Conservation (phyloP, 768 basidiomycete genomes). For the Lactarius sanguifluus region DNA sequence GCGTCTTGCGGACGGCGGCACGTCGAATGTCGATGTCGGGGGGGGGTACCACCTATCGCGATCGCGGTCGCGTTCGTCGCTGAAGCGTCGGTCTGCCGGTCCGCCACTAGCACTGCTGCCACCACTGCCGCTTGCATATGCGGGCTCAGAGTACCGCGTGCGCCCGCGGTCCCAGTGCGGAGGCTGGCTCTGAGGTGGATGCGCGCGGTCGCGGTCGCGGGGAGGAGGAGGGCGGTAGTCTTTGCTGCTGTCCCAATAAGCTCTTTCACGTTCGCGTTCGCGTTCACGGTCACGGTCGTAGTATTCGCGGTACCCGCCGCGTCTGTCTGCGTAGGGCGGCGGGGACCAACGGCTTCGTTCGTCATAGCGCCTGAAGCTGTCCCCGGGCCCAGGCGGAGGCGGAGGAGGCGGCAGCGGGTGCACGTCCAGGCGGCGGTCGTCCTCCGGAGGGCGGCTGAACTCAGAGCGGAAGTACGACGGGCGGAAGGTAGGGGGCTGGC, state of each 20-base stretch:
- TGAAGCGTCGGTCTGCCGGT: slow-evolving; percentile 12
- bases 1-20: background rate
- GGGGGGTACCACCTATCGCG: slow-evolving; percentile 21
- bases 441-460: slow-evolving; percentile 27
- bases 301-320: slow-evolving; percentile 19
- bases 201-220: slow-evolving; percentile 13
- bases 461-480: slow-evolving; percentile 29
- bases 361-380: slow-evolving; percentile 20
- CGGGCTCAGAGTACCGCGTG: slow-evolving; percentile 20
- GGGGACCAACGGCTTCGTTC: slow-evolving; percentile 23
- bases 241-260: slow-evolving; percentile 12
- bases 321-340: slow-evolving; percentile 14
- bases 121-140: background rate
- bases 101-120: no score
- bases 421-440: slow-evolving; percentile 22
- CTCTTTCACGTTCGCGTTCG: background rate
- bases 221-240: slow-evolving; percentile 8
- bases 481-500: slow-evolving; percentile 8
- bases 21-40: background rate
- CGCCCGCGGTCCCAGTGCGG: slow-evolving; percentile 18
- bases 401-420: slow-evolving; percentile 1
- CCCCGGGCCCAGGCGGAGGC: background rate
- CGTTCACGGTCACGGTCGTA: slow-evolving; percentile 23
- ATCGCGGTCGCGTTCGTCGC: slow-evolving; percentile 20
- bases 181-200: background rate